Conservation (phyloP, 179 eudicot genomes). For the Sideroxylon spinosum region DNA sequence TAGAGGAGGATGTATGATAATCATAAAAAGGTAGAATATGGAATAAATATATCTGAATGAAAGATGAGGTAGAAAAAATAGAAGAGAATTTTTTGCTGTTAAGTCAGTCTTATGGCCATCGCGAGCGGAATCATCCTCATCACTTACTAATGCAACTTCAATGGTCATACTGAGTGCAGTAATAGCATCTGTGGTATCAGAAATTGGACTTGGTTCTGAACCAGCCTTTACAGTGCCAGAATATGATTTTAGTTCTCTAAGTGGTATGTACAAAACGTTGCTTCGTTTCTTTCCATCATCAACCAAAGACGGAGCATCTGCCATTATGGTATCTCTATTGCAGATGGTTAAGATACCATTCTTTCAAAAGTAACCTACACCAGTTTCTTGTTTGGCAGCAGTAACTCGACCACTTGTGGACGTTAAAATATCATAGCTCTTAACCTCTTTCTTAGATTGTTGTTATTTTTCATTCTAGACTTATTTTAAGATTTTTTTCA, state of each 20-base stretch:
- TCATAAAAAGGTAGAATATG: conserved; percentile 50
- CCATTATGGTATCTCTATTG: neutral
- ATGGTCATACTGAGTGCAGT: conserved; percentile 97
- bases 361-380: neutral
- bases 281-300: conserved; percentile 5
- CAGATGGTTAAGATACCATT: neutral
- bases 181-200: conserved; percentile 86
- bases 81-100: conserved; percentile 91
- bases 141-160: conserved; percentile 87
- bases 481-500: conserved; percentile 6
- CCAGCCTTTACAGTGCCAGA: conserved; percentile 90
- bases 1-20: too few relatives aligned
- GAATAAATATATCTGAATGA: conserved; percentile 96
- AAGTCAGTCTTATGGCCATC: conserved; percentile 98
- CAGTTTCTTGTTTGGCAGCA: neutral
- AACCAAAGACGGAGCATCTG: neutral
- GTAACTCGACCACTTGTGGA: neutral
- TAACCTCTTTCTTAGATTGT: too few relatives aligned
- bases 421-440: neutral
- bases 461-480: neutral
- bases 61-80: too few relatives aligned
- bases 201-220: conserved; percentile 93
- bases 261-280: conserved; percentile 42
- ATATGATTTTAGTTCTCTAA: conserved; percentile 90
- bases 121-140: conserved; percentile 65